Base-by-base conservation (phyloP, 352 stramenopile genomes). In the Discostella stelligera region DNA sequence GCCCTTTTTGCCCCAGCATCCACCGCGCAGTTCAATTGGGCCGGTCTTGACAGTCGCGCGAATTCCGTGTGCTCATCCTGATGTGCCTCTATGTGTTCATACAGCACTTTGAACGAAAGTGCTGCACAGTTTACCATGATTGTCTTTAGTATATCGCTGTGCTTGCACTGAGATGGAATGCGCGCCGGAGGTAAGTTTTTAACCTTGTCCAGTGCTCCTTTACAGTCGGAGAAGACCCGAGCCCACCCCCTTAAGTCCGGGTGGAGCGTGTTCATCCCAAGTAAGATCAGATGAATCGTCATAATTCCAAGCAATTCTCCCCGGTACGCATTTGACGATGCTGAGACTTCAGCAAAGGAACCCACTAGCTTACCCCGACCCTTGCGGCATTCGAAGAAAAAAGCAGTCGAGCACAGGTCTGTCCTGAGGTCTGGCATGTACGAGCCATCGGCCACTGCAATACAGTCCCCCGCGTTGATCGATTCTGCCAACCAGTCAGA, bases 111-210 rank as follows among this genome's bases (percentile, higher is more conserved):
- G 25, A 78, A 78, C 3, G 61, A 39, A 3, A 78, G 18, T 1
- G 56, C 5, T 3, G 21, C 1, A 55, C 67, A 75, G 21, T 75
- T 67, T 1, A 75, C n/a, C 37, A 75, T 59, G 5, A 75, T 67
- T 32, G 56, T 67, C 46, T 75, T 75, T 0, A 75, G 54, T 2
- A 75, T 75, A 41, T 75, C 67, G 9, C 56, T 69, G 23, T 77
- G 68, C 1, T 18, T 23, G 21, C 58, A 70, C 8, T 48, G 3
- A 0, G 55, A 44, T 9, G 67, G 67, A 39, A 75, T 75, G 21
- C 58, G 25, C 5, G 27, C 7, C 0, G 58, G 46, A 11, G 68
- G 68, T 2, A 77, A 41, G 13, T 41, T 53, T 13, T 54, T 2
- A 18, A 76, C 55, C 7, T 53, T 59, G 20, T 76, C 14, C 4